A percentile compares a stretch with the other conserved stretches of the same genome.
Evolutionary conservation across 1,284 basidiomycete species (phyloP).

Genomic region (Filobasidium uniguttulatum): DNA sequence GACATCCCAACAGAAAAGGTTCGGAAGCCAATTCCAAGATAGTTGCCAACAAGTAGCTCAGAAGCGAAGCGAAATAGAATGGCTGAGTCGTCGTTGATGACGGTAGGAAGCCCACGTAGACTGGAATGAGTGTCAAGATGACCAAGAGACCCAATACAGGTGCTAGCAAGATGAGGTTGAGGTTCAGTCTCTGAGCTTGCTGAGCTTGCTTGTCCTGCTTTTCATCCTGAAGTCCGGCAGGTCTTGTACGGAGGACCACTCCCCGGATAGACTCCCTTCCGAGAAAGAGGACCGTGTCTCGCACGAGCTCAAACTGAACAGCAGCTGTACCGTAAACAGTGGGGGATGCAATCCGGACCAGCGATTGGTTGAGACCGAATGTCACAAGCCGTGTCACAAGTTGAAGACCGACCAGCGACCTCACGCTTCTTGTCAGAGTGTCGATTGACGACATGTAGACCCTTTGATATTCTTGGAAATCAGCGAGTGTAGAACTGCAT

Average conservation of each 20-base stretch:
- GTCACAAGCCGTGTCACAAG: constrained; percentile 70
- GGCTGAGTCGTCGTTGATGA: constrained; percentile 47
- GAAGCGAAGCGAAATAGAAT: constrained; percentile 50
- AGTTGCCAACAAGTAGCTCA: constrained; percentile 58
- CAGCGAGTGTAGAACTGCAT: too few species aligned
- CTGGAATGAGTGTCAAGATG: constrained; percentile 39
- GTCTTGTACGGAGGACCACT: constrained; percentile 46
- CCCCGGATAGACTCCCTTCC: constrained; percentile 81
- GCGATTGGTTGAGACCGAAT: constrained; percentile 72
- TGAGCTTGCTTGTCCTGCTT: background rate
- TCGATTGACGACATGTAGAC: too few species aligned
- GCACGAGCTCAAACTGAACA: constrained; percentile 71
- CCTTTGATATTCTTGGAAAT: too few species aligned
- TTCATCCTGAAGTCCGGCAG: background rate
- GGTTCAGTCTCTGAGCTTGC: constrained; percentile 15
- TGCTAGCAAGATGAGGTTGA: constrained; percentile 49
- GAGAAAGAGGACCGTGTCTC: constrained; percentile 80
- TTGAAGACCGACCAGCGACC: constrained; percentile 76
- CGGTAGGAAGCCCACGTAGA: constrained; percentile 45
- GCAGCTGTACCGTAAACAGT: constrained; percentile 72
- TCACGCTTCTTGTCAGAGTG: too few species aligned
- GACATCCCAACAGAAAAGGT: constrained; percentile 65
- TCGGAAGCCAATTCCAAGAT: constrained; percentile 65
- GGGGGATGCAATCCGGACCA: constrained; percentile 72
- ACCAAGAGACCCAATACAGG: constrained; percentile 47